A percentile compares a stretch with the other conserved stretches of the same genome.
phyloP scores from a whole-genome alignment of 306 rosid genomes.

The Quercus glauca region DNA sequence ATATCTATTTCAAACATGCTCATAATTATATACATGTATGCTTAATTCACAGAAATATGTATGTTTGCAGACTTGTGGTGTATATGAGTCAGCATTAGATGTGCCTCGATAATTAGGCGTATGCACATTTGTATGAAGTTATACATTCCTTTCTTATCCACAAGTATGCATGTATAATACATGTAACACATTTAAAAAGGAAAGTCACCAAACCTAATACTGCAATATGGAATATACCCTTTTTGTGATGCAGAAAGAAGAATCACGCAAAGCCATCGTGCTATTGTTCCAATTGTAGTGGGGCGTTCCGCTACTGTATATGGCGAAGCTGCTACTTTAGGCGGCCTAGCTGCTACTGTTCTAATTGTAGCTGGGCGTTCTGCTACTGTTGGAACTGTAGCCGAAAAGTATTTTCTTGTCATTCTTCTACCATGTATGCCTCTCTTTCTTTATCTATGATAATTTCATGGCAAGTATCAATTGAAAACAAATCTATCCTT shows the following conservation, averaged over 20 bases:
- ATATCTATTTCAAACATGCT: not conserved
- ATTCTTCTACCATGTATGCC: conserved; percentile 39
- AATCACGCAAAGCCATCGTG: conserved; percentile 35
- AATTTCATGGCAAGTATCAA: conserved; percentile 3
- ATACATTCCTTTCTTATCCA: not conserved
- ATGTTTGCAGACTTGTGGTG: not conserved
- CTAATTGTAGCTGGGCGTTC: conserved; percentile 34
- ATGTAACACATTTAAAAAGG: conserved; percentile 1
- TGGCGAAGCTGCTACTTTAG: conserved; percentile 27
- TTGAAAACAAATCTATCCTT: conserved; percentile 4
- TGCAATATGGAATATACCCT: conserved; percentile 33
- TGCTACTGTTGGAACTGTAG: conserved; percentile 39
- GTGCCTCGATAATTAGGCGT: not conserved
- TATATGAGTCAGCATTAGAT: not conserved
- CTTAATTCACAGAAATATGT: not conserved
- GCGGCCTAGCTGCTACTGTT: conserved; percentile 32
- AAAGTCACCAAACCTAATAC: conserved; percentile 16
- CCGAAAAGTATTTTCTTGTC: conserved; percentile 15
- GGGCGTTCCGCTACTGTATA: conserved; percentile 31
- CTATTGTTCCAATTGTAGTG: conserved; percentile 41
- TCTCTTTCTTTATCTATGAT: conserved; percentile 24
- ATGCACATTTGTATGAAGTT: not conserved
- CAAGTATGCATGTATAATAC: not conserved
- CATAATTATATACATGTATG: not conserved
- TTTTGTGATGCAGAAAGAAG: conserved; percentile 52